phyloP scores from a whole-genome alignment of 257 asterid species.

The Lithospermum erythrorhizon region DNA sequence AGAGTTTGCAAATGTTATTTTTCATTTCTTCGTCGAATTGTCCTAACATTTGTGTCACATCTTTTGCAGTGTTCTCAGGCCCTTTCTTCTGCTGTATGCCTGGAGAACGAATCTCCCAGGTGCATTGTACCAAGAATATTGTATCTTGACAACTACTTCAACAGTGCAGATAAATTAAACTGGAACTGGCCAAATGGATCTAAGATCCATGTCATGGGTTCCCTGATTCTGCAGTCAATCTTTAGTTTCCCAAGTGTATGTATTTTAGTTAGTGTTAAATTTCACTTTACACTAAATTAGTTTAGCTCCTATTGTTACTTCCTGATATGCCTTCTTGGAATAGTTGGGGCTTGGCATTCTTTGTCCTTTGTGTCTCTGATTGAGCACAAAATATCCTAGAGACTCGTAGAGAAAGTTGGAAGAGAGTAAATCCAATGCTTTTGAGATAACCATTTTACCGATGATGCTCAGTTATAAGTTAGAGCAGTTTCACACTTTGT shows the following conservation, averaged over 20 bases:
- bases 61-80: slow-evolving; percentile 76
- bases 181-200: slow-evolving; percentile 77
- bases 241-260: slow-evolving; percentile 72
- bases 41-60: neutral
- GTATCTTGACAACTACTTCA: slow-evolving; percentile 59
- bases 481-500: neutral
- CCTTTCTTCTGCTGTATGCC: slow-evolving; percentile 68
- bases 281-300: neutral
- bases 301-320: no score
- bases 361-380: no score
- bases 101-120: slow-evolving; percentile 40
- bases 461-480: neutral
- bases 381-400: no score
- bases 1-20: neutral
- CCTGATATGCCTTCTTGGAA: no score
- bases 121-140: slow-evolving; percentile 60
- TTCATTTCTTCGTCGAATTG: neutral
- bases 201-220: slow-evolving; percentile 77
- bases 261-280: neutral
- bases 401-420: no score
- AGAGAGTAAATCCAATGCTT: no score
- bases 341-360: no score
- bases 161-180: slow-evolving; percentile 42
- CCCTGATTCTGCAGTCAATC: slow-evolving; percentile 76
- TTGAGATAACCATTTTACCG: no score